phyloP scores from a whole-genome alignment of 2,329 filamentous ascomycete genomes.

The Colletotrichum neosansevieriae region DNA sequence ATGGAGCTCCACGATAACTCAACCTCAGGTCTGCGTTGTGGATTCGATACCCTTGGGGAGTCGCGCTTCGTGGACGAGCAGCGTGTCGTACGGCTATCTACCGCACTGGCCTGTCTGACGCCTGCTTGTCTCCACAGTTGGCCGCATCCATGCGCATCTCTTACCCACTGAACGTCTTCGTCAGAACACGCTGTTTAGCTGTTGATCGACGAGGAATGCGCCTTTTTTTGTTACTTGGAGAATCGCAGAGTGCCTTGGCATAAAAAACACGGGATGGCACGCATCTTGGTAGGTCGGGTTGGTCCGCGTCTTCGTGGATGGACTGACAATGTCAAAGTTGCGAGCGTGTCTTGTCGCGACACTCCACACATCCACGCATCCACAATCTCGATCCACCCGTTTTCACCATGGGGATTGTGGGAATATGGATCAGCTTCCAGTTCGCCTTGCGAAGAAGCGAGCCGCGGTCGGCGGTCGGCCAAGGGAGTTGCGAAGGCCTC shows the following conservation, averaged over 20 bases:
- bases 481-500: conserved; percentile 16
- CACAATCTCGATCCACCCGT: conserved; percentile 19
- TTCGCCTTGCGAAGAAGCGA: conserved; percentile 1
- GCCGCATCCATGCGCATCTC: background rate
- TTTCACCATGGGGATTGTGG: conserved; percentile 18
- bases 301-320: conserved; percentile 26
- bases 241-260: background rate
- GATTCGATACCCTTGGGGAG: background rate
- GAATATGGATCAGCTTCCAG: conserved; percentile 16
- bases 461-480: conserved; percentile 25
- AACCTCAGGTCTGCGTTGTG: conserved; percentile 5
- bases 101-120: conserved; percentile 3
- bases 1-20: conserved; percentile 5
- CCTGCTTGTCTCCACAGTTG: conserved; percentile 1
- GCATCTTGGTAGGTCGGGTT: conserved; percentile 16
- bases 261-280: background rate
- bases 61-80: background rate
- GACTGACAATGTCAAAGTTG: conserved; percentile 21
- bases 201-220: too few species aligned
- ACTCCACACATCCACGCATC: conserved; percentile 37
- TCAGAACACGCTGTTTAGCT: background rate
- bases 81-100: conserved; percentile 11
- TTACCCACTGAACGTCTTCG: conserved; percentile 3
- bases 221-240: too few species aligned
- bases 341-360: conserved; percentile 11